Percentiles rank a stretch among this genome's conserved stretches.
Evolutionary conservation across 2,329 filamentous ascomycete species (phyloP).

Genomic region (Claviceps sp.): DNA sequence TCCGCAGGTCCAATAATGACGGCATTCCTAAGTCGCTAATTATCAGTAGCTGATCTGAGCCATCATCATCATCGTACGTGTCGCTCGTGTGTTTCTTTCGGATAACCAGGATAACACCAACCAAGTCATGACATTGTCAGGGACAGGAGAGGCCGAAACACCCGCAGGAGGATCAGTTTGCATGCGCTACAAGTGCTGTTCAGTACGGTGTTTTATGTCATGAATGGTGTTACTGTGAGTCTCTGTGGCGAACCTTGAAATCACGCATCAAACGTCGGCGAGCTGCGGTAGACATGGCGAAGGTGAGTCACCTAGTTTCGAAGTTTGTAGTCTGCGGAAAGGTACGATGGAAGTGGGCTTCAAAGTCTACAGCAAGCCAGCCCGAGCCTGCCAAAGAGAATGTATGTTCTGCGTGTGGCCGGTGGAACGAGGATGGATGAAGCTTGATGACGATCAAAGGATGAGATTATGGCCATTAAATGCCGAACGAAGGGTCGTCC

Average conservation of each 20-base stretch:
- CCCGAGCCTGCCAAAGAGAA: not conserved
- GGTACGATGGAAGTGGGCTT: not conserved
- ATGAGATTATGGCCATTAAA: not conserved
- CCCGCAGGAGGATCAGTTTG: conserved; percentile 96
- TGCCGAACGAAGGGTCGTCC: not conserved
- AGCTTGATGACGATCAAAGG: conserved; percentile 9
- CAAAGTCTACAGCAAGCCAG: not conserved
- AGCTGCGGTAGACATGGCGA: conserved; percentile 70
- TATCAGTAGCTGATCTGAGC: conserved; percentile 8
- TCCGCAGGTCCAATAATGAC: conserved; percentile 96
- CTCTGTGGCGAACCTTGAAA: conserved; percentile 65
- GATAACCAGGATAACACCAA: conserved; percentile 27
- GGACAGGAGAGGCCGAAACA: conserved; percentile 89
- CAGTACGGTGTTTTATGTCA: not conserved
- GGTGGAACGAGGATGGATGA: not conserved
- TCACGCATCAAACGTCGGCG: conserved; percentile 96
- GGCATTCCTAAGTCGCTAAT: conserved; percentile 58
- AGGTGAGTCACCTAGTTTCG: not conserved
- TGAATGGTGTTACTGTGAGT: not conserved
- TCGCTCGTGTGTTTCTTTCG: not conserved
- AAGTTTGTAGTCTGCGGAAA: conserved; percentile 1
- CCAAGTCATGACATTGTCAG: conserved; percentile 97
- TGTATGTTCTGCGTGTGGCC: not conserved
- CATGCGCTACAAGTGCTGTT: conserved; percentile 60
- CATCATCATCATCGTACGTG: not conserved